These are phyloP conservation scores for Sporothrix curviconia DNA, from an alignment of 2,329 filamentous ascomycete species.

Conservation along the genomic window DNA sequence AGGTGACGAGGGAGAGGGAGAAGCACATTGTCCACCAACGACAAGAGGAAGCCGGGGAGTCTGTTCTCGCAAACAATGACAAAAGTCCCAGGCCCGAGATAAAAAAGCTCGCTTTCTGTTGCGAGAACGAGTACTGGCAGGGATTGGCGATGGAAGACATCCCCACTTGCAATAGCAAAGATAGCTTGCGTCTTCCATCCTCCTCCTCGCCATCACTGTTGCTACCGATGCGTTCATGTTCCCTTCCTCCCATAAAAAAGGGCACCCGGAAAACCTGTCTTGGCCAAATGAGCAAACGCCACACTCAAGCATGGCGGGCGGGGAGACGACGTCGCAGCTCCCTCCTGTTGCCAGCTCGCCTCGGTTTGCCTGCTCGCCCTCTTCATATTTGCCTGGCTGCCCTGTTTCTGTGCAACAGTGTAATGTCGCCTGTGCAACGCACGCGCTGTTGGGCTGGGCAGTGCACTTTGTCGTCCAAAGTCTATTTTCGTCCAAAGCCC, in stretches of 20 bases:
- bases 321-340: too few relatives aligned
- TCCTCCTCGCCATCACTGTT: neutral
- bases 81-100: too few relatives aligned
- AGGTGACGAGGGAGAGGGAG: neutral
- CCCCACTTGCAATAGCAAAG: neutral
- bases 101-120: too few relatives aligned
- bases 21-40: constrained; percentile 6
- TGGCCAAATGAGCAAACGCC: neutral
- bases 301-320: neutral
- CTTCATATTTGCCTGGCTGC: constrained; percentile 7
- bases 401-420: neutral
- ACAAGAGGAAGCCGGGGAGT: neutral
- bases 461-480: neutral
- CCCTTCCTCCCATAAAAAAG: neutral
- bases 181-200: neutral
- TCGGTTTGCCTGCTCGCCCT: too few relatives aligned
- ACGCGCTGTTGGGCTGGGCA: neutral
- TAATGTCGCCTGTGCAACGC: constrained; percentile 4
- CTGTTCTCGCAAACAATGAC: too few relatives aligned
- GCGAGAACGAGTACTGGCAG: too few relatives aligned
- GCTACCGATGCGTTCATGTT: neutral
- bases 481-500: neutral
- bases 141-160: too few relatives aligned
- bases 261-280: neutral
- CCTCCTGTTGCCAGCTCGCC: too few relatives aligned